Base-by-base conservation (phyloP, 2,329 filamentous ascomycete species). In the Ophiostoma pallidulum region DNA sequence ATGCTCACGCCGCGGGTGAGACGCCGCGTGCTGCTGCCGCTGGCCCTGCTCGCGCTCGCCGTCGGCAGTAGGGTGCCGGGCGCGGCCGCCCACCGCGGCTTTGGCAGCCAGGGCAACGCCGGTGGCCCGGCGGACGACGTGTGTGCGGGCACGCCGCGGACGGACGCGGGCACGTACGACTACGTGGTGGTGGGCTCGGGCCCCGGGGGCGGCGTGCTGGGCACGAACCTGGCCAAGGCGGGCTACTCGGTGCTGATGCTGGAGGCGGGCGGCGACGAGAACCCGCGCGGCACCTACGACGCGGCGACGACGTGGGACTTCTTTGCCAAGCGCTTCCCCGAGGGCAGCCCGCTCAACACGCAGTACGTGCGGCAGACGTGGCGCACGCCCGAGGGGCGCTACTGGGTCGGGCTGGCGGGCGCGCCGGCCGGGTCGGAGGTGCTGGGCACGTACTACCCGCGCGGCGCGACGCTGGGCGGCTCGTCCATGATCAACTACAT, bases 301-400 rank as follows among this genome's bases (percentile, higher is more conserved):
- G 62, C 65, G 14, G 65, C 64, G n/a, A 64, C 73, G 54, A 62
- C 65, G 41, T 78, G 75, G 75, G 72, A 77, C 60, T 77, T 73
- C 59, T 78, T 69, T 51, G 72, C 77, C 50, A 68, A 70, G 48
- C 74, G 78, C 58, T 77, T 75, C 57, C 62, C 66, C 8, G 67
- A 75, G 49, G 60, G 70, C 48, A 58, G 61, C 16, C 43, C 49
- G 4, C 63, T 69, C 18, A 70, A 74, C 53, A 63, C 68, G 50
- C 60, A 63, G 38, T 73, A 77, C 58, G 69, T 63, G 49, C 76
- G 78, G 60, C 45, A 58, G 32, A 60, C 59, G 2, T 62, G 58
- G 58, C 48, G 39, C 37, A 57, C 56, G 4, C 55, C 56, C 9
- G 54, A 59, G 41, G 61, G 61, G 12, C 35, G 50, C 33, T 58